A percentile compares a stretch with the other conserved stretches of the same genome.
These are phyloP conservation scores for Phytopythium sindhum DNA, from an alignment of 352 stramenopile species.

Conservation along the genomic window DNA sequence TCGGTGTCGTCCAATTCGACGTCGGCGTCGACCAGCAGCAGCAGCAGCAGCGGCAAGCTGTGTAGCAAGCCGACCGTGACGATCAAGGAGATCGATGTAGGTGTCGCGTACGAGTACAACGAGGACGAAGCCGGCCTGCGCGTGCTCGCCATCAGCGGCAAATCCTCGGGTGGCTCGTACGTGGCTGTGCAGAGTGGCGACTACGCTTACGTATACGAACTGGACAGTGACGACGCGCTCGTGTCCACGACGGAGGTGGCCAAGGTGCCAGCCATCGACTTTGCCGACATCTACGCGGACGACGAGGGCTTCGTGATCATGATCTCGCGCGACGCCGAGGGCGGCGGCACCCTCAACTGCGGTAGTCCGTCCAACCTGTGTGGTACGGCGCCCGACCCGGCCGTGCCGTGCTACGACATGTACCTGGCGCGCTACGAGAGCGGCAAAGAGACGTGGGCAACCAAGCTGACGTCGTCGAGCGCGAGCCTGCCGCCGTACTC, in stretches of 20 bases:
- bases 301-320: constrained; percentile 53
- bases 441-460: constrained; percentile 45
- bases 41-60: constrained; percentile 23
- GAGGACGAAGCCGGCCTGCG: constrained; percentile 53
- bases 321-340: constrained; percentile 41
- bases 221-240: constrained; percentile 46
- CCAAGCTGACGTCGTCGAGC: constrained; percentile 54
- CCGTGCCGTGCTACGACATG: constrained; percentile 57
- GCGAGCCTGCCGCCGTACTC: constrained; percentile 50
- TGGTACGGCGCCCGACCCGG: constrained; percentile 28
- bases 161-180: constrained; percentile 39
- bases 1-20: constrained; percentile 9
- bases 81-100: constrained; percentile 39
- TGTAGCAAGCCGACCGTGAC: constrained; percentile 38
- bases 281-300: constrained; percentile 54
- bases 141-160: constrained; percentile 39
- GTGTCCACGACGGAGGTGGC: constrained; percentile 31
- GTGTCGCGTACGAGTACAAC: constrained; percentile 25
- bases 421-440: constrained; percentile 55
- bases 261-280: constrained; percentile 42
- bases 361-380: constrained; percentile 55
- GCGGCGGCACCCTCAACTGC: constrained; percentile 56
- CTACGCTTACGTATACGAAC: constrained; percentile 38
- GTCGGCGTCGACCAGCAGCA: constrained; percentile 7
- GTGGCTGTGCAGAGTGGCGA: constrained; percentile 52